Conservation (phyloP, 2,329 filamentous ascomycete species). For the Xylariaceae sp. region DNA sequence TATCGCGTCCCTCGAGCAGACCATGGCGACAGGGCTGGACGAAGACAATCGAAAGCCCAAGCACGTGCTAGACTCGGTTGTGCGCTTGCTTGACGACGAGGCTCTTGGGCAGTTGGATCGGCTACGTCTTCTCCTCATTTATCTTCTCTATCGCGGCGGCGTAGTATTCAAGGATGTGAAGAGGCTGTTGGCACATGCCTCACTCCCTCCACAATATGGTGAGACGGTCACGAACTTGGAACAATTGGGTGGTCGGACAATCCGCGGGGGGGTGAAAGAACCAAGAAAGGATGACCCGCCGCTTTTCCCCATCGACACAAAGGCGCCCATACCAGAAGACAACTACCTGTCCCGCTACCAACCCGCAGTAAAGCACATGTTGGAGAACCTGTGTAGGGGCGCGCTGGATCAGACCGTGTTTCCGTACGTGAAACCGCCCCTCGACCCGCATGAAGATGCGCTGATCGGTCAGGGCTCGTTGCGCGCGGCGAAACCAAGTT, state of each 20-base stretch:
- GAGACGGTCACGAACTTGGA: constrained; percentile 73
- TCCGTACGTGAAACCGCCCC: constrained; percentile 67
- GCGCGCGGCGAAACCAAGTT: constrained; percentile 87
- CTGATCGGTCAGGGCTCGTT: constrained; percentile 66
- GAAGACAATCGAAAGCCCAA: constrained; percentile 90
- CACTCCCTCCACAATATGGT: constrained; percentile 67
- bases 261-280: constrained; percentile 67
- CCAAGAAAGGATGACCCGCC: constrained; percentile 58
- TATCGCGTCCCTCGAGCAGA: constrained; percentile 83
- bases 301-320: constrained; percentile 65
- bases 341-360: constrained; percentile 84
- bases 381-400: constrained; percentile 67
- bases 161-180: constrained; percentile 78
- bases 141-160: constrained; percentile 79
- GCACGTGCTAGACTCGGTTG: constrained; percentile 77
- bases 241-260: constrained; percentile 70
- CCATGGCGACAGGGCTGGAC: constrained; percentile 83
- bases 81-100: constrained; percentile 83
- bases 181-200: constrained; percentile 77
- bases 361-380: constrained; percentile 72
- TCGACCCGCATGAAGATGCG: constrained; percentile 56
- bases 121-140: constrained; percentile 78
- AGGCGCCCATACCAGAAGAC: constrained; percentile 59
- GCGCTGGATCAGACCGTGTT: constrained; percentile 61
- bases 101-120: constrained; percentile 67